Evolutionary conservation across 305 asterid species (phyloP), one percentile per base, ranked within the genome.

Genomic region (Plantago lanceolata): DNA sequence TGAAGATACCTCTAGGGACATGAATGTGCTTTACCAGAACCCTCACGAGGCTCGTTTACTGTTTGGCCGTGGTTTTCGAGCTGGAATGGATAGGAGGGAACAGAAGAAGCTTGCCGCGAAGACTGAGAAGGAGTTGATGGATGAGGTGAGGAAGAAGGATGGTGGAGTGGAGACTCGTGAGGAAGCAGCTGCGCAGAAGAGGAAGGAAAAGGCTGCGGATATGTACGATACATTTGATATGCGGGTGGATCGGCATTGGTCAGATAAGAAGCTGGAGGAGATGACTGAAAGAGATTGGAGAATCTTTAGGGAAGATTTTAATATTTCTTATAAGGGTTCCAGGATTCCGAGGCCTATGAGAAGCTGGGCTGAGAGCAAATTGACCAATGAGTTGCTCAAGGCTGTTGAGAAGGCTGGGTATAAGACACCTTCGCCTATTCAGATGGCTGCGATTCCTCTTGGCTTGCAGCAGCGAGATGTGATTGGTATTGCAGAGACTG

Each of bases 231-330:
- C 61, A 7, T 56, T 56, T 56, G 61, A 56, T 56, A 56, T 56
- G 61, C 28, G 61, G 61, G 61, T 56, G 4, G 61, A 56, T 56
- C 20, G 90, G 17, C 97, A 90, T 63, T 90, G 97, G 97, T 79
- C 92, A 0, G 94, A 90, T 29, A 90, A 90, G 90, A 81, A 85
- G 82, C 86, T 90, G 1, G 92, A 85, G 78, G 94, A 89, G 57
- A 87, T 90, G 96, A 78, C 85, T 14, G 96, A 90, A 85, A 87
- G 97, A 66, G 96, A 90, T 63, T 87, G 97, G 94, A 78, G 97
- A 68, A 87, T 87, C 55, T 90, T 90, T 71, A 73, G 92, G 73
- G 97, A 90, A 71, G 96, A 90, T 77, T 84, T 82, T 47, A 87
- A 75, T 71, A 87, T 90, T 64, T 87, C 96, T n/a, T 90, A 85